Base-by-base conservation (phyloP, 2,329 filamentous ascomycete species). In the Monilinia laxa region DNA sequence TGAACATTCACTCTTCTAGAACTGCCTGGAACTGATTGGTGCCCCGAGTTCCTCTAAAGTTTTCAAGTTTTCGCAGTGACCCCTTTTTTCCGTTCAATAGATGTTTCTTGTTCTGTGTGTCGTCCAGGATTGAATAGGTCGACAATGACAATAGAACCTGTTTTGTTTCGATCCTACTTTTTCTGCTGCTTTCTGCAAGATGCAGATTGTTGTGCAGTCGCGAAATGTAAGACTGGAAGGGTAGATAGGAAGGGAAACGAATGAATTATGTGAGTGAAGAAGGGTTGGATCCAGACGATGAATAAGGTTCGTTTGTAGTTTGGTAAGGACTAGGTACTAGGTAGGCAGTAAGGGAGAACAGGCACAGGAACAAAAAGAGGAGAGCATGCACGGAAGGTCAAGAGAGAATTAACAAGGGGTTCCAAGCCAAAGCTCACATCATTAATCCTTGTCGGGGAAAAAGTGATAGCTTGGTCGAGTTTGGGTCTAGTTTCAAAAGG, bases 121-220 rank as follows among this genome's bases (percentile, higher is more conserved):
- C 14, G 25, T 64, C 51, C 51, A 18, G 62, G 35, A 14, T 38
- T 59, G n/a, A 28, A 51, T 31, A 28, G 38, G 38, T 51, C 51
- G 58, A 60, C 31, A 35, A 35, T 40, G 45, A 51, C 49, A 51
- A 51, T 25, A 4, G 28, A 42, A 20, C 28, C 28, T 47, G 35
- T 25, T 9, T 16, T 51, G 14, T 38, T 23, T 51, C 25, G n/a
- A 60, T 38, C 45, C 45, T 38, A 49, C 52, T 25, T 47, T 47
- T 64, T 49, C 64, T 60, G 64, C 55, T 65, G 64, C 64, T 62
- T 60, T 53, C 64, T 65, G 64, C 64, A 52, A 42, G n/a, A 23
- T 38, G 55, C 55, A 65, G 55, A 60, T 25, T 49, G 47, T 47
- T 6, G 64, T 65, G 64, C 47, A 65, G 47, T 62, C 45, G 28